Base-by-base conservation (phyloP, 768 basidiomycete genomes). In the Clavulina sp. region DNA sequence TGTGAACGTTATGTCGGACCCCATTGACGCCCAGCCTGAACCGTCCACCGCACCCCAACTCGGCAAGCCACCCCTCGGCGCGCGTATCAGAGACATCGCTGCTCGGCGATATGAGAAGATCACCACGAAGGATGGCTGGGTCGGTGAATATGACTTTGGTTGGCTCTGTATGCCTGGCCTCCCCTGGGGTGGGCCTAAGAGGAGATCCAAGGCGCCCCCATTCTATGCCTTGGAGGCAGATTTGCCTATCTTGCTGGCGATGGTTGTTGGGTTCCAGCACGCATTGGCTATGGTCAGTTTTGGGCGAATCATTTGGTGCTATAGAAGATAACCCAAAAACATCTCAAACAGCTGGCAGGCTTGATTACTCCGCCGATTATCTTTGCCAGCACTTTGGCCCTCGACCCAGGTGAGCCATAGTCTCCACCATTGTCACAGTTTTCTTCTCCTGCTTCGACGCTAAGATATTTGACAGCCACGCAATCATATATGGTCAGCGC, bases 121-220 rank as follows among this genome's bases (percentile, higher is more conserved):
- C 43, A 71, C 72, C 4, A 73, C 73, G 2, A 67, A 64, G 55
- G 66, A 79, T 41, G 84, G 84, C 5, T 88, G 85, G 85, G 52
- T 87, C n/a, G 85, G 85, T 0, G 80, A 81, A 61, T 88, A 86
- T 60, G 76, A 87, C 66, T 87, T 83, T 59, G 71, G 66, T 5
- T 80, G 74, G 73, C 71, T 85, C 51, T 86, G 84, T 61, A 73
- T 69, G 19, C 84, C 85, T 2, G 64, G 68, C 0, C 67, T 84
- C 0, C 85, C 85, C 0, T 84, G 75, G 59, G 62, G 69, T 26
- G 61, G 62, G 18, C 49, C 53, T 19, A 64, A 47, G 48, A 56
- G 41, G 18, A 53, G 52, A 16, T 9, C 34, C 9, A 59, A 63
- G 5, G 61, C 63, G 6, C 80, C 85, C 1, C 84, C 84, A 0